These are phyloP conservation scores for Leishmania tarentolae DNA, from an alignment of 208 protist genomes.

Conservation along the genomic window DNA sequence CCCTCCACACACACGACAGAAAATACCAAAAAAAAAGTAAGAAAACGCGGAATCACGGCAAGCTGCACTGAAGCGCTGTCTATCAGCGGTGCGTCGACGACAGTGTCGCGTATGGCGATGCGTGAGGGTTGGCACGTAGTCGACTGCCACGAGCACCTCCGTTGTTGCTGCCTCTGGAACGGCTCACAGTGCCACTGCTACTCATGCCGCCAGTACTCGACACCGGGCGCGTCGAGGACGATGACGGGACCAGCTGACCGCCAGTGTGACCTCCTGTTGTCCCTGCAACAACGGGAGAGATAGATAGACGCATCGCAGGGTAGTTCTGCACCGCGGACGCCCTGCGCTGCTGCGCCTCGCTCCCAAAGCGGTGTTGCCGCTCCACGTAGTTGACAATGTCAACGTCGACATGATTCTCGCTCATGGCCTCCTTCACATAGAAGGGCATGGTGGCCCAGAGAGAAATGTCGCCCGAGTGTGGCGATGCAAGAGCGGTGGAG, in stretches of 20 bases:
- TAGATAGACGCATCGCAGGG: slow-evolving; percentile 6
- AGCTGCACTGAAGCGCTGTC: background rate
- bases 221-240: slow-evolving; percentile 14
- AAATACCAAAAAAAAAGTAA: too few relatives aligned
- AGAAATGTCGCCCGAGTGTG: background rate
- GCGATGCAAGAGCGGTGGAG: background rate
- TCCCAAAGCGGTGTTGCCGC: slow-evolving; percentile 39
- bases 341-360: slow-evolving; percentile 28
- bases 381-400: slow-evolving; percentile 68
- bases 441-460: slow-evolving; percentile 28
- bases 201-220: slow-evolving; percentile 1
- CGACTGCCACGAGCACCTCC: background rate
- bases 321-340: slow-evolving; percentile 6
- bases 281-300: slow-evolving; percentile 1
- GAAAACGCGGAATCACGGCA: background rate
- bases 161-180: background rate
- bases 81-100: background rate
- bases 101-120: background rate
- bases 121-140: too few relatives aligned
- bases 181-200: background rate
- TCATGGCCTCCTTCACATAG: slow-evolving; percentile 42
- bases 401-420: slow-evolving; percentile 37
- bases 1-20: too few relatives aligned
- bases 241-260: background rate
- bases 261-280: background rate